These are phyloP conservation scores for Akanthomyces dipterigenus DNA, from an alignment of 2,329 filamentous ascomycete species.

Conservation along the genomic window DNA sequence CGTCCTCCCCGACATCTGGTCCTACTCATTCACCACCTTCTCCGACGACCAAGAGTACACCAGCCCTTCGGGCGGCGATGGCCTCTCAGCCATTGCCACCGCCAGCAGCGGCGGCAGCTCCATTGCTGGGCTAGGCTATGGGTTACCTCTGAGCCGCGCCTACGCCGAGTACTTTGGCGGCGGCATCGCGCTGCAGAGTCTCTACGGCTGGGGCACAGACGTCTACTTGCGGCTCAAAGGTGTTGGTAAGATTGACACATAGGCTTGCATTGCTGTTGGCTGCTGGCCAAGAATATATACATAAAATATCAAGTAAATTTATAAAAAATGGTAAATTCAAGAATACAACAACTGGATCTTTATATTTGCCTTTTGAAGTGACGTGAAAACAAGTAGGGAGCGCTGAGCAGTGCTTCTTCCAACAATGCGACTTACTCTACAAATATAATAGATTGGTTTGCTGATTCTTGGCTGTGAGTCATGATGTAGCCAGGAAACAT, in stretches of 20 bases:
- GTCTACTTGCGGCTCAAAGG: constrained; percentile 61
- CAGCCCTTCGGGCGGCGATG: constrained; percentile 38
- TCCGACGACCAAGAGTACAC: constrained; percentile 48
- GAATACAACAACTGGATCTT: not conserved
- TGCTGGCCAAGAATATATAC: not conserved
- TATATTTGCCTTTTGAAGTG: not conserved
- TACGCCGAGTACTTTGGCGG: constrained; percentile 99
- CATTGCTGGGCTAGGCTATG: constrained; percentile 90
- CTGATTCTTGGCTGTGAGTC: constrained; percentile 1
- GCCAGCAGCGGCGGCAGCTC: constrained; percentile 68
- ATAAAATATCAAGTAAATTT: not conserved
- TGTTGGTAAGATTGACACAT: constrained; percentile 45
- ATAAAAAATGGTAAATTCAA: too few species aligned
- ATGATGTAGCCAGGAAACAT: not conserved
- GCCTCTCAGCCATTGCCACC: constrained; percentile 67
- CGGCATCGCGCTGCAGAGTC: constrained; percentile 87
- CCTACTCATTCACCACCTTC: constrained; percentile 96
- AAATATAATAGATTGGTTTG: not conserved
- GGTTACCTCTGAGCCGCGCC: constrained; percentile 79
- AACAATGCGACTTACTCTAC: not conserved
- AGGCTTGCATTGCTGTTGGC: not conserved
- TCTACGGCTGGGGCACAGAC: constrained; percentile 85
- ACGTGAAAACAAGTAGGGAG: not conserved
- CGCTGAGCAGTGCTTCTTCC: too few species aligned
- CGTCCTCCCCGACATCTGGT: constrained; percentile 83